Base-by-base conservation (phyloP, 345 rosid genomes). In the Murraya paniculata region DNA sequence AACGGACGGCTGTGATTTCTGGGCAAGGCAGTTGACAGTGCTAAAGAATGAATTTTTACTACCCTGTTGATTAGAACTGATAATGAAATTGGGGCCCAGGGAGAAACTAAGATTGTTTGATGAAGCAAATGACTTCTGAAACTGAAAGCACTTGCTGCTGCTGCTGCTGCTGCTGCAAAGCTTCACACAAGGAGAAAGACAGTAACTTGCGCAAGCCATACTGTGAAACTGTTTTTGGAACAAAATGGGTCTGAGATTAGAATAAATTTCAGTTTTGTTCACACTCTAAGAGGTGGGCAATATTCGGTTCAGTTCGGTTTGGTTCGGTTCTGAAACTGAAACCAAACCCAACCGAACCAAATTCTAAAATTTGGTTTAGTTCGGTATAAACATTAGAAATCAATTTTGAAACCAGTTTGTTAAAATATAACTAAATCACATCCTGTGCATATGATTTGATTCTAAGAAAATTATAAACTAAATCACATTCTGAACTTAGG, bases 1-100 rank as follows among this genome's bases (percentile, higher is more conserved):
- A 77, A 72, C 50, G 10, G 85, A 84, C 9, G 77, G 72, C 65
- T 84, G 77, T 72, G 84, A 81, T 60, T 78, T 71, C 61, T 75
- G 71, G 2, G 84, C 73, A 62, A 74, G 70, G 73, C 89, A 83
- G 1, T 64, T 80, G 75, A 76, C 24, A 22, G 50, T 27, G 9
- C 57, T 11, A 77, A 85, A 71, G 68, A 56, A 77, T 48, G 78
- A 70, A 0, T 64, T 81, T 24, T 11, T 16, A 31, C 8, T 2
- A 58, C 33, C 2, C 33, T 18, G 67, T 4, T 79, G 69, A 16
- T 79, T 78, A 71, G 68, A 7, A 24, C 14, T 77, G 45, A 71
- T 35, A 53, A 27, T 62, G 8, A 72, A 78, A 67, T 81, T 83
- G 71, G 80, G 45, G 50, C 81, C 67, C 59, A 41, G 53, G 30